Base-by-base conservation (phyloP, 2,329 filamentous ascomycete species). In the Cercospora sp. region DNA sequence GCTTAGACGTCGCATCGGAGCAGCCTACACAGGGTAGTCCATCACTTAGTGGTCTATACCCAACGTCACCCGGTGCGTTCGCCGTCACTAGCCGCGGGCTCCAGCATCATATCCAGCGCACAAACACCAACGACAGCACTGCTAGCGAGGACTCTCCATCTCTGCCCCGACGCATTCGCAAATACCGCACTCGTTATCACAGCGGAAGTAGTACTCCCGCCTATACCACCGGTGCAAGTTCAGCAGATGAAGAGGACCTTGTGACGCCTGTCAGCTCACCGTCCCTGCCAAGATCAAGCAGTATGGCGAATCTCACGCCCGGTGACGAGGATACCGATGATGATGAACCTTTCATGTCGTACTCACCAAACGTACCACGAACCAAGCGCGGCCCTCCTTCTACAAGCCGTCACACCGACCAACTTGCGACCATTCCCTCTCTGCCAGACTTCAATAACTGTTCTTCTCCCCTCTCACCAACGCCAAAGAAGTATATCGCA, bases 341-440 rank as follows among this genome's bases (percentile, higher is more conserved):
- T 10, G 36, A 39, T 28, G 64, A 63, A 45, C 58, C 48, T 7
- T 30, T 23, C 36, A n/a, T 28, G 18, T 30, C 48, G 28, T 51
- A 13, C 16, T 51, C 65, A 64, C 33, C 61, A 16, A 51, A 63
- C 31, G 57, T 64, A 3, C 62, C 59, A 13, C 26, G 28, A 45
- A 36, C 60, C 13, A 36, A 58, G 39, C 66, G 65, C 60, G 31
- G 55, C 1, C 64, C 64, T 39, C 74, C 75, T 16, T 73, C 75
- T 1, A 73, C 65, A 45, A 76, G 73, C 57, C 74, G 69, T 2
- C 74, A 69, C 67, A 72, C 73, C 13, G 70, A 59, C 13, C 68
- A 72, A 12, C 72, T 76, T 7, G 68, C 70, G 62, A 73, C 74
- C 5, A 76, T 75, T n/a, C 73, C 69, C 7, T 75, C 72, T 18